Evolutionary conservation across 1,284 basidiomycete genomes (phyloP).

Genomic region (Malassezia sp.): DNA sequence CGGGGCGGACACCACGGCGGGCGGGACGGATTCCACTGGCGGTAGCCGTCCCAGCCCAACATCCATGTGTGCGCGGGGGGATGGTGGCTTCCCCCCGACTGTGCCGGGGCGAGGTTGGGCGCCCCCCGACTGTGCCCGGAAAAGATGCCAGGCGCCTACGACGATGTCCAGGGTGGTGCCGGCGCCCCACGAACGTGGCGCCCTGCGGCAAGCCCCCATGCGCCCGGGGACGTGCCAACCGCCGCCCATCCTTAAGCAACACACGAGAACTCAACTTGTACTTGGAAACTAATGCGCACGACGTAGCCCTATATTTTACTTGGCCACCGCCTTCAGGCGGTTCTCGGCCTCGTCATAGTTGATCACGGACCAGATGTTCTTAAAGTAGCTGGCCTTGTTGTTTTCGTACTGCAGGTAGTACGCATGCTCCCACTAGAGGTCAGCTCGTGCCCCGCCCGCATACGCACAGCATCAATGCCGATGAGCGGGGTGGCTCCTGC

Average conservation of each 20-base stretch:
- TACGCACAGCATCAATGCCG: constrained; percentile 44
- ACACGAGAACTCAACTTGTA: too few species aligned
- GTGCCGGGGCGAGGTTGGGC: too few species aligned
- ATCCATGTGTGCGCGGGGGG: too few species aligned
- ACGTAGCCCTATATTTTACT: too few species aligned
- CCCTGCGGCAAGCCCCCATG: too few species aligned
- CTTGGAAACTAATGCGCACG: too few species aligned
- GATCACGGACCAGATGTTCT: constrained; percentile 46
- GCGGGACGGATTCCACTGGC: too few species aligned
- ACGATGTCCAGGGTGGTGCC: not conserved
- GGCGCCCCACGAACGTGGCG: not conserved
- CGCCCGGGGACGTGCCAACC: not conserved
- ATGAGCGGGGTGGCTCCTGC: constrained; percentile 41
- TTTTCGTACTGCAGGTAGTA: constrained; percentile 46
- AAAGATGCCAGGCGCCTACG: not conserved
- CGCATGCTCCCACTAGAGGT: constrained; percentile 46
- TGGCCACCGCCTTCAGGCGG: constrained; percentile 35
- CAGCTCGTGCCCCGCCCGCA: too few species aligned
- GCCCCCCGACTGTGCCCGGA: not conserved
- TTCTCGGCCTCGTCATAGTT: constrained; percentile 46
- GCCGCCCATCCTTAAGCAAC: too few species aligned
- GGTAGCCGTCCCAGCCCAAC: too few species aligned
- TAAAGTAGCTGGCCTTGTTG: constrained; percentile 44
- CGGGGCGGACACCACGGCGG: too few species aligned
- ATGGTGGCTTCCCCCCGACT: too few species aligned